Evolutionary conservation across 1,284 basidiomycete species (phyloP), one percentile per base, ranked within the genome.

Genomic region (Entoloma clypeatum): DNA sequence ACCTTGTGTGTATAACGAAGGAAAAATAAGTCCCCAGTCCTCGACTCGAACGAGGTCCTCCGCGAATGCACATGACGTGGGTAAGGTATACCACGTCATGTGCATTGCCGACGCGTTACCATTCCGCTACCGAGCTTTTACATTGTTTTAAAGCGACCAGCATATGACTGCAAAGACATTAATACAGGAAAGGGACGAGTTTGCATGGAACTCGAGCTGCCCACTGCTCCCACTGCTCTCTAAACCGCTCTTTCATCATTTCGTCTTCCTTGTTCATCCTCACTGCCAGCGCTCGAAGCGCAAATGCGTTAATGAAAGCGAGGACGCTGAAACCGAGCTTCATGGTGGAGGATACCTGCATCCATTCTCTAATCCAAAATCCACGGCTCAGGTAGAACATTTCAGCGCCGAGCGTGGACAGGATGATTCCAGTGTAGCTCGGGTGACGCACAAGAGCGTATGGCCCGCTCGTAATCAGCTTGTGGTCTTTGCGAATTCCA

Each of bases 361-460:
- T 41, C 19, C 52, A 51, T 31, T 54, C 53, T 19, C 29, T 38
- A 11, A 51, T 16, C 55, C 55, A 55, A 11, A 50, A 47, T 1
- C 51, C 52, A 1, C 24, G 30, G 1, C 27, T 30, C 9, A 50
- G 25, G 11, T 41, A 33, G 16, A 41, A 49, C 7, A 47, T 27
- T 7, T 47, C 14, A 4, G 40, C 24, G 7, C 54, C 55, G 1
- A 41, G 19, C 11, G 32, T 43, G 4, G 42, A 40, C 17, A 55
- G 16, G 2, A 53, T 14, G 2, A 32, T 39, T 5, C 54, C 57
- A 6, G 49, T 48, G 35, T 58, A 56, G 41, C 49, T 49, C 3
- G 59, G 60, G 31, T 62, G 59, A 5, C 59, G 52, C 1, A 58
- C 56, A 36, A 46, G 7, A 7, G 43, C 29, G 38, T 60, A 59